Conservation (phyloP, 495 filamentous ascomycete genomes). For the Annulohypoxylon stygium region DNA sequence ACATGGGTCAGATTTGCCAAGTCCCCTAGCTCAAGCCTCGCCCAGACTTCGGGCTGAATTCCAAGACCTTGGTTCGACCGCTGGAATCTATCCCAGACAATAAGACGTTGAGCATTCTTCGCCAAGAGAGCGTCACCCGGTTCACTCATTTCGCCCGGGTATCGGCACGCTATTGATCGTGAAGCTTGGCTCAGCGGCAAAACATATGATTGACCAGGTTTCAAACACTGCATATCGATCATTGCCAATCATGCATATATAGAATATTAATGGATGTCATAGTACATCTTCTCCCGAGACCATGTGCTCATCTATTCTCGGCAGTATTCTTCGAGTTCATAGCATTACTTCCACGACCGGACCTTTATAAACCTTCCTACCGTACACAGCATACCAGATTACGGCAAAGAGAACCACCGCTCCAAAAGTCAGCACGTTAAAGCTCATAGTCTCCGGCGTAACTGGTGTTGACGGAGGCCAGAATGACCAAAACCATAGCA, state of each 20-base stretch:
- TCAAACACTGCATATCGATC: not conserved
- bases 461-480: conserved; percentile 15
- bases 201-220: conserved; percentile 3
- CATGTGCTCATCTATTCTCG: no score
- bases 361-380: no score
- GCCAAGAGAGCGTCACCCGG: conserved; percentile 31
- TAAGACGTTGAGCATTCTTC: conserved; percentile 21
- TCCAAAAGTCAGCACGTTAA: conserved; percentile 12
- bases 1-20: conserved; percentile 39
- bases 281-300: no score
- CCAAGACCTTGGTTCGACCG: conserved; percentile 16
- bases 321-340: no score
- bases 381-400: no score
- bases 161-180: conserved; percentile 29
- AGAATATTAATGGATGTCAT: no score
- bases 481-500: no score
- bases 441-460: conserved; percentile 25
- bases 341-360: no score
- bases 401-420: no score
- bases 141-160: conserved; percentile 20
- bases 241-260: not conserved
- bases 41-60: conserved; percentile 21
- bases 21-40: conserved; percentile 15
- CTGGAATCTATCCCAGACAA: conserved; percentile 11
- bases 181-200: not conserved